Evolutionary conservation across 495 filamentous ascomycete species (phyloP), one percentile per base, ranked within the genome.

Genomic region (Sabuloglossum arenarium): DNA sequence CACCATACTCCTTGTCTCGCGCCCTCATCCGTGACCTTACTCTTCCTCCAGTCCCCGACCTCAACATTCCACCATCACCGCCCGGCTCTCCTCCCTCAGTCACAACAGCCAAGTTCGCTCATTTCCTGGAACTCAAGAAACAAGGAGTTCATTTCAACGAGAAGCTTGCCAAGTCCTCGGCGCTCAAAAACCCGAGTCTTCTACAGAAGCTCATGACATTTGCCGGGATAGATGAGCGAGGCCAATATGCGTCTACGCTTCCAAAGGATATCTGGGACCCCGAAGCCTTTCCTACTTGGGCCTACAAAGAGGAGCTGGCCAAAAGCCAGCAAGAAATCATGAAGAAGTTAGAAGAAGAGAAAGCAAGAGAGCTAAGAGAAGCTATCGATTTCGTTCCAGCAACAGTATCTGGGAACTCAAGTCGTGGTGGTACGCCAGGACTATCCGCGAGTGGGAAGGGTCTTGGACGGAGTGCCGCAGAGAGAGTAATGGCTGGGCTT

Each of bases 71-170:
- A 19, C 75, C 76, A 2, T 94, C 90, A 0, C 91, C 91, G 0
- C 84, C 86, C 0, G 81, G 81, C 19, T 83, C 85, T 14, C 86
- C 88, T 1, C 68, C 79, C 8, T 69, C 75, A 1, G 65, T 67
- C 1, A 73, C 79, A 1, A 85, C 79, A 54, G 73, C 75, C 53
- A 95, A 94, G 60, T 85, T 95, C 61, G 73, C 78, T 54, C 82
- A 82, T 62, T 96, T 98, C 66, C 78, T 95, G 1, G 73, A 77
- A 25, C 72, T 96, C 46, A 98, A 96, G 68, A 80, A 79, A 54
- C 79, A 86, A 60, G 86, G 85, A 2, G 71, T 87, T 30, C 93
- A 98, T 69, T 96, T 98, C 73, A 96, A 98, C 66, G 73, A 81
- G 58, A 84, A 86, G 53, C 72, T 96, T 0, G 78, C 82, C 23